A percentile compares a stretch with the other conserved stretches of the same genome.
Evolutionary conservation across 768 basidiomycete genomes (phyloP).

Genomic region (Rhodotorula babjevae): DNA sequence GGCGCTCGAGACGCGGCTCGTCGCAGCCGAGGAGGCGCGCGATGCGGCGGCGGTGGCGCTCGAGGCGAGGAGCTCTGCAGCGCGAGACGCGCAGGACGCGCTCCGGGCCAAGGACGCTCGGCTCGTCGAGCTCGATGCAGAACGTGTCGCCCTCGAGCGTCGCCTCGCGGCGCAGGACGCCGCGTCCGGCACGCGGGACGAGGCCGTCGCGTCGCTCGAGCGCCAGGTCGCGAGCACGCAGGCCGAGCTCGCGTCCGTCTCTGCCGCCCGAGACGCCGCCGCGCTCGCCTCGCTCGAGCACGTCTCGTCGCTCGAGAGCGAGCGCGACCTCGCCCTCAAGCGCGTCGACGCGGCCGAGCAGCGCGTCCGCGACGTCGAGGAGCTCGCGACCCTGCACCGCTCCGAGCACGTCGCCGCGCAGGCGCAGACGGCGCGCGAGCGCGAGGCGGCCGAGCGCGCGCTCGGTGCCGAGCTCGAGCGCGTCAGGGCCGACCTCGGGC

Average conservation of each 20-base stretch:
- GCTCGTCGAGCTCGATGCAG: not conserved
- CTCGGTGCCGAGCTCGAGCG: slow-evolving; percentile 11
- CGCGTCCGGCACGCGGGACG: slow-evolving; percentile 1
- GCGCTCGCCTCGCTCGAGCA: slow-evolving; percentile 5
- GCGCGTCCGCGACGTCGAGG: slow-evolving; percentile 16
- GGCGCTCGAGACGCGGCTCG: not conserved
- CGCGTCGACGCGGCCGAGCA: slow-evolving; percentile 1
- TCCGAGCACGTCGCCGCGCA: slow-evolving; percentile 5
- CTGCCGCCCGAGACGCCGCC: slow-evolving; percentile 6
- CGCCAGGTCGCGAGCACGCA: slow-evolving; percentile 9
- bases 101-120: not conserved
- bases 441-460: slow-evolving; percentile 4
- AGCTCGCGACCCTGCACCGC: slow-evolving; percentile 2
- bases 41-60: not conserved
- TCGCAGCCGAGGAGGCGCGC: not conserved
- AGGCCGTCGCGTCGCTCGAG: slow-evolving; percentile 10
- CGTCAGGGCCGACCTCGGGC: not conserved
- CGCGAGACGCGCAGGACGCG: not conserved
- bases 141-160: not conserved
- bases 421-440: slow-evolving; percentile 5
- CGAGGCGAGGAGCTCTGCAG: not conserved
- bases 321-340: slow-evolving; percentile 20
- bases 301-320: not conserved
- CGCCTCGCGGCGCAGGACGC: slow-evolving; percentile 11
- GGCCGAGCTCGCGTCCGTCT: slow-evolving; percentile 12